These are phyloP conservation scores for Colletotrichum sp. DNA, from an alignment of 2,329 filamentous ascomycete species.

Conservation along the genomic window DNA sequence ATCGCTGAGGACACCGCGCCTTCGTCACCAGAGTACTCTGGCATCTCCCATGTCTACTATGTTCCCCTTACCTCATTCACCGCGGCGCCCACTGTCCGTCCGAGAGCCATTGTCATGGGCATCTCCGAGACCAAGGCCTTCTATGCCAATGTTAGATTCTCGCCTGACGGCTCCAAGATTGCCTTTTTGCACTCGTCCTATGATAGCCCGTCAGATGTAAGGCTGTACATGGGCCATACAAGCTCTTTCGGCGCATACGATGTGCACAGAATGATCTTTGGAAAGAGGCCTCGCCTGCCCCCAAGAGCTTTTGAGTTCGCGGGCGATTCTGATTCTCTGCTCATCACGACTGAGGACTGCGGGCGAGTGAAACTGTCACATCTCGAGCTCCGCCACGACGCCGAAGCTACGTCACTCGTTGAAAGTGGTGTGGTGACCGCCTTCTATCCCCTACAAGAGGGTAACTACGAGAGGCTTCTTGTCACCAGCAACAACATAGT, in stretches of 20 bases:
- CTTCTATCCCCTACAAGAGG: constrained; percentile 30
- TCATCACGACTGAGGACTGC: constrained; percentile 36
- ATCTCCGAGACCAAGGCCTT: constrained; percentile 11
- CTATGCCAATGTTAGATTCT: constrained; percentile 35
- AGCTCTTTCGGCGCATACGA: constrained; percentile 30
- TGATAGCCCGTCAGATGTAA: constrained; percentile 26
- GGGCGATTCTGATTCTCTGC: constrained; percentile 33
- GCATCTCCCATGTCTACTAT: constrained; percentile 32
- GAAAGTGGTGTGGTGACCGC: constrained; percentile 30
- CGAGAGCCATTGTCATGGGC: constrained; percentile 27
- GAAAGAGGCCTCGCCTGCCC: constrained; percentile 30
- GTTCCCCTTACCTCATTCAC: constrained; percentile 37
- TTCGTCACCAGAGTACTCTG: neutral
- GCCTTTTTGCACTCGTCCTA: constrained; percentile 36
- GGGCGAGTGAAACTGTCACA: constrained; percentile 37
- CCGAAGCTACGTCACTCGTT: constrained; percentile 28
- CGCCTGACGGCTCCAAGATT: constrained; percentile 39
- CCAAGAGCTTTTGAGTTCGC: constrained; percentile 40
- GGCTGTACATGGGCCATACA: constrained; percentile 36
- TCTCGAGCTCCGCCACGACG: constrained; percentile 34
- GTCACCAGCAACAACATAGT: constrained; percentile 41
- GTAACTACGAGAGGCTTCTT: constrained; percentile 33
- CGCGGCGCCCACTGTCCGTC: constrained; percentile 21
- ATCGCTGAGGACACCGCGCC: constrained; percentile 26
- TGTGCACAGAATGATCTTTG: constrained; percentile 31